Base-by-base conservation (phyloP, 2,329 filamentous ascomycete species). In the Fusarium camptoceras region DNA sequence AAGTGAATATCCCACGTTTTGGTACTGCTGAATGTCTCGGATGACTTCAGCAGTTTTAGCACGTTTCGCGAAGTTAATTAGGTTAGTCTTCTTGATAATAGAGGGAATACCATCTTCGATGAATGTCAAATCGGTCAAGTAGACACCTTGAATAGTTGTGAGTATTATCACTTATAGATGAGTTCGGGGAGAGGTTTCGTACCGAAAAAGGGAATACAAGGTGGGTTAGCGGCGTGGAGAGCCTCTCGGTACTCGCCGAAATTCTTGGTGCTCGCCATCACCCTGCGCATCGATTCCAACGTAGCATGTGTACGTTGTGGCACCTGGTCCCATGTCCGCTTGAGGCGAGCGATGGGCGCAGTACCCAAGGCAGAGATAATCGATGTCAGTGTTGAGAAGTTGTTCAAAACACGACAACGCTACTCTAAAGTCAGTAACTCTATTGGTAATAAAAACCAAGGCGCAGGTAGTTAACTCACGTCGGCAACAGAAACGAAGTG, bases 191-290 rank as follows among this genome's bases (percentile, higher is more conserved):
- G 48, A 39, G 42, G 20, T 25, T 22, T 43, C 87, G 69, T 88
- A 94, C 95, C 96, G 77, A 99, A 97, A 82, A 99, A 99, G 8
- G 96, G 96, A 78, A 98, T 98, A 79, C 96, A 99, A 15, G 96
- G 96, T 20, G 96, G 96, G 75, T 97, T 97, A 27, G 95, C 94
- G 58, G 91, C 91, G 83, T 98, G 95, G 58, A 99, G 84, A 28
- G 94, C 91, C 78, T 98, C 96, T 78, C 96, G 89, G 80, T 99
- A 99, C 81, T 98, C 94, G 75, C 92, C 92, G 84, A 98, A 99
- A 81, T 99, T 99, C 84, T 97, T 98, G 47, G 94, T 97, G 81
- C 94, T 98, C 24, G 92, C 93, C 94, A 99, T 99, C 59, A 98
- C 87, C 72, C 91, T 91, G 58, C 95, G 92, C 94, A 99, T 97